Evolutionary conservation across 1,284 basidiomycete species (phyloP).

Genomic region (Ganoderma boninense): DNA sequence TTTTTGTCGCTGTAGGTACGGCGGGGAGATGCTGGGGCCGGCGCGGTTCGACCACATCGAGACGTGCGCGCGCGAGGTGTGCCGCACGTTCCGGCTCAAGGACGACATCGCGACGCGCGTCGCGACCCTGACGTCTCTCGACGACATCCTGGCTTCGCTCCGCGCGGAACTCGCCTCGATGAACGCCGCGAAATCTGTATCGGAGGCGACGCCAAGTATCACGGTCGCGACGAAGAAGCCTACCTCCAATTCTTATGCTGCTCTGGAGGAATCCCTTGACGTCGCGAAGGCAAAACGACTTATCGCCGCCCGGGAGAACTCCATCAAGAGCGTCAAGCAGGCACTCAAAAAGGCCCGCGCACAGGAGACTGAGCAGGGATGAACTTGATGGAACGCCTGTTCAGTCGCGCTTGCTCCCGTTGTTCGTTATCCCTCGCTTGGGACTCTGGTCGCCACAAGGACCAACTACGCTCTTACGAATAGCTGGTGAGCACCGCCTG

Average conservation of each 20-base stretch:
- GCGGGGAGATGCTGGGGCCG: conserved; percentile 75
- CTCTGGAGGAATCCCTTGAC: conserved; percentile 49
- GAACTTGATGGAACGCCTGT: neutral
- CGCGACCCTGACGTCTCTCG: conserved; percentile 64
- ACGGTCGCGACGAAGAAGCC: conserved; percentile 30
- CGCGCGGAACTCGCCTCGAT: conserved; percentile 57
- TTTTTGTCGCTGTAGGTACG: conserved; percentile 62
- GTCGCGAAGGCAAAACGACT: conserved; percentile 55
- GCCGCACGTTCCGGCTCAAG: conserved; percentile 66
- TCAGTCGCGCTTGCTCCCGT: neutral
- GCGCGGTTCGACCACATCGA: conserved; percentile 83
- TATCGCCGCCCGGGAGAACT: conserved; percentile 54
- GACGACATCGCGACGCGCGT: conserved; percentile 72
- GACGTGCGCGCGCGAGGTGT: conserved; percentile 76
- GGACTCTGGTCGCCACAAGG: neutral
- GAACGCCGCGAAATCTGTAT: neutral
- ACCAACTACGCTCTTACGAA: too few species aligned
- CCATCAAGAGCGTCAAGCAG: conserved; percentile 47
- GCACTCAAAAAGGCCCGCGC: conserved; percentile 33
- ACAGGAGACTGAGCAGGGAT: neutral
- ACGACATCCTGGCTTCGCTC: conserved; percentile 64
- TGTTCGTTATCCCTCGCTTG: neutral
- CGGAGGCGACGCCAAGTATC: conserved; percentile 3
- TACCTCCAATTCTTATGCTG: conserved; percentile 46
- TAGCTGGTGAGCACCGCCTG: too few species aligned